Evolutionary conservation across 345 rosid genomes (phyloP).

Genomic region (Anastatica hierochuntica): DNA sequence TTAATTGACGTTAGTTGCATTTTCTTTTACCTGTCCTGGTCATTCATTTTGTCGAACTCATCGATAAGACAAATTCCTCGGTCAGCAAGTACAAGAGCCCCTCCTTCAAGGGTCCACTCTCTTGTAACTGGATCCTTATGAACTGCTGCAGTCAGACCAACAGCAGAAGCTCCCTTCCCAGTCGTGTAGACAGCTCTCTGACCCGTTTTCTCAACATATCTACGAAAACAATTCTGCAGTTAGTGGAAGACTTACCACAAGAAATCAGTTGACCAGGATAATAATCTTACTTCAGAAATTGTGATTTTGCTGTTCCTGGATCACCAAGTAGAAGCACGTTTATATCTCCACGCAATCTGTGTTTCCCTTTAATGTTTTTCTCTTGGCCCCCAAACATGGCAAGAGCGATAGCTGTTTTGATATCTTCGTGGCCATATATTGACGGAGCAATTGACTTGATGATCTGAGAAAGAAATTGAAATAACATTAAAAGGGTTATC

Average conservation of each 20-base stretch:
- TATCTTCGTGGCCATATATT: constrained; percentile 96
- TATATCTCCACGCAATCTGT: constrained; percentile 84
- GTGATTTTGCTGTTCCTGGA: constrained; percentile 98
- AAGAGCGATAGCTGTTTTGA: constrained; percentile 87
- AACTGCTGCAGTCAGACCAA: constrained; percentile 96
- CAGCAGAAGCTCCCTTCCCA: constrained; percentile 98
- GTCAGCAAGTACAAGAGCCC: constrained; percentile 98
- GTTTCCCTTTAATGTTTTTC: constrained; percentile 89
- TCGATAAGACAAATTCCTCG: constrained; percentile 93
- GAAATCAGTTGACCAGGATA: background rate
- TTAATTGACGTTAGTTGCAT: background rate
- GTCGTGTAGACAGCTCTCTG: constrained; percentile 99
- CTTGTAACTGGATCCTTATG: constrained; percentile 99
- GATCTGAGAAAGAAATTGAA: constrained; percentile 40
- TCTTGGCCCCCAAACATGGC: constrained; percentile 99
- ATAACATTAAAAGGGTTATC: background rate
- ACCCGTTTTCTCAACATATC: constrained; percentile 96
- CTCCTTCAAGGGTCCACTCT: constrained; percentile 99
- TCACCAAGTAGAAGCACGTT: constrained; percentile 90
- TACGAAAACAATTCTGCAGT: constrained; percentile 18
- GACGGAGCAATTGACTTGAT: constrained; percentile 95
- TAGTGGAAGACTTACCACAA: background rate
- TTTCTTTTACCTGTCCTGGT: constrained; percentile 73
- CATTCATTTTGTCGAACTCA: constrained; percentile 99
- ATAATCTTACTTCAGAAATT: constrained; percentile 75